These are phyloP conservation scores for Stagonosporopsis rhizophila DNA, from an alignment of 2,329 filamentous ascomycete species.

Conservation along the genomic window DNA sequence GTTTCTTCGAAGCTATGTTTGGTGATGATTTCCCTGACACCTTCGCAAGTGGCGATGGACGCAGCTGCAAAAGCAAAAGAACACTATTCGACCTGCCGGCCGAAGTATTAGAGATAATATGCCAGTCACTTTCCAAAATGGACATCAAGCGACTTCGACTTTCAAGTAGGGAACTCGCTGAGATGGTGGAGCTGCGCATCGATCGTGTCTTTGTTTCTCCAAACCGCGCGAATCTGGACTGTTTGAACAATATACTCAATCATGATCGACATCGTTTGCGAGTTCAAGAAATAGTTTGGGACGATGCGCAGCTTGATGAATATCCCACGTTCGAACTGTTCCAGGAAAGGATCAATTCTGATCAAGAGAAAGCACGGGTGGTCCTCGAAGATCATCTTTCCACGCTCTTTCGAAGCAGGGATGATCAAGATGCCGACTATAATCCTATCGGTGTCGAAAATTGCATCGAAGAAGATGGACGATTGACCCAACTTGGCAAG, in stretches of 20 bases:
- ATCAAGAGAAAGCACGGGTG: neutral
- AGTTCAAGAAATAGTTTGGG: conserved; percentile 53
- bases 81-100: conserved; percentile 30
- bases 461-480: neutral
- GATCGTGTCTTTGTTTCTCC: conserved; percentile 52
- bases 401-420: neutral
- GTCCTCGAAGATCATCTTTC: conserved; percentile 1
- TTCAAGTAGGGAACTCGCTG: conserved; percentile 22
- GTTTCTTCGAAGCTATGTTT: conserved; percentile 34
- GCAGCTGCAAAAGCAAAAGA: conserved; percentile 22
- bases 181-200: conserved; percentile 37
- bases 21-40: conserved; percentile 36
- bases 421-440: neutral
- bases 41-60: conserved; percentile 19
- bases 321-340: conserved; percentile 25
- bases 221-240: conserved; percentile 50
- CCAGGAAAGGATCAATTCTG: neutral
- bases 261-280: conserved; percentile 42
- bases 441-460: conserved; percentile 3
- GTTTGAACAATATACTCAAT: conserved; percentile 48
- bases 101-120: conserved; percentile 28
- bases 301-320: conserved; percentile 44
- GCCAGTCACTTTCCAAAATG: conserved; percentile 22
- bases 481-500: conserved; percentile 26
- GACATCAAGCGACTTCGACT: conserved; percentile 36